Evolutionary conservation across 2,329 filamentous ascomycete genomes (phyloP).

Genomic region (Diaporthe ilicicola): DNA sequence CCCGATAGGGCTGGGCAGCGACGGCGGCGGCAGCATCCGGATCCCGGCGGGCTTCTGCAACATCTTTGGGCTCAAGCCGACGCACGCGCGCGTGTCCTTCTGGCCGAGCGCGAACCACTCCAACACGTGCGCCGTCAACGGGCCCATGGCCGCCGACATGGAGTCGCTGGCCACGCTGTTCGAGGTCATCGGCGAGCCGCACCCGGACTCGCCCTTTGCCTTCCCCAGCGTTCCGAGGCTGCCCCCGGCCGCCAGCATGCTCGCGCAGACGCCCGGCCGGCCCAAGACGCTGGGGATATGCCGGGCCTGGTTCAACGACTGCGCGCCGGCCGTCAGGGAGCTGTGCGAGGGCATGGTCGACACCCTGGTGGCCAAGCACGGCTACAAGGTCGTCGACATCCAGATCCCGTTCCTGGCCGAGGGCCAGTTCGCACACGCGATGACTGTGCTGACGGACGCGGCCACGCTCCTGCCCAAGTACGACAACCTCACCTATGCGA

Average conservation of each 20-base stretch:
- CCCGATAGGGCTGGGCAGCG: conserved; percentile 75
- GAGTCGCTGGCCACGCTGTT: conserved; percentile 73
- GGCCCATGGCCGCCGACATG: conserved; percentile 74
- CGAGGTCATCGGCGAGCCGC: conserved; percentile 69
- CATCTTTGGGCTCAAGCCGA: conserved; percentile 77
- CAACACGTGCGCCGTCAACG: conserved; percentile 70
- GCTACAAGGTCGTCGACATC: conserved; percentile 64
- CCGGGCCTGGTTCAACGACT: conserved; percentile 67
- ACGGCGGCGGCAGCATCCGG: conserved; percentile 78
- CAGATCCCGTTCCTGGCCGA: conserved; percentile 66
- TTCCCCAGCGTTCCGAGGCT: conserved; percentile 43
- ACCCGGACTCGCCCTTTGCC: conserved; percentile 65
- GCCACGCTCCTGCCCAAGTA: conserved; percentile 56
- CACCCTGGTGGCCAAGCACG: conserved; percentile 59
- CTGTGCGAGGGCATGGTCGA: conserved; percentile 56
- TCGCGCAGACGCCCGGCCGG: conserved; percentile 34
- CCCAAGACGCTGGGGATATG: conserved; percentile 69
- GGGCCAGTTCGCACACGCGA: conserved; percentile 75
- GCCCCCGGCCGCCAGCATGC: conserved; percentile 36
- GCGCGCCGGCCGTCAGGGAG: conserved; percentile 51
- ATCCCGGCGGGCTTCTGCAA: conserved; percentile 78
- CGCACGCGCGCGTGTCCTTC: conserved; percentile 71
- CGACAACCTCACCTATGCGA: conserved; percentile 60
- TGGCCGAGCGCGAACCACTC: conserved; percentile 67
- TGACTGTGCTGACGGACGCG: conserved; percentile 76